phyloP scores from a whole-genome alignment of 1,139 yeast species.

The Spathaspora jeffriesii region DNA sequence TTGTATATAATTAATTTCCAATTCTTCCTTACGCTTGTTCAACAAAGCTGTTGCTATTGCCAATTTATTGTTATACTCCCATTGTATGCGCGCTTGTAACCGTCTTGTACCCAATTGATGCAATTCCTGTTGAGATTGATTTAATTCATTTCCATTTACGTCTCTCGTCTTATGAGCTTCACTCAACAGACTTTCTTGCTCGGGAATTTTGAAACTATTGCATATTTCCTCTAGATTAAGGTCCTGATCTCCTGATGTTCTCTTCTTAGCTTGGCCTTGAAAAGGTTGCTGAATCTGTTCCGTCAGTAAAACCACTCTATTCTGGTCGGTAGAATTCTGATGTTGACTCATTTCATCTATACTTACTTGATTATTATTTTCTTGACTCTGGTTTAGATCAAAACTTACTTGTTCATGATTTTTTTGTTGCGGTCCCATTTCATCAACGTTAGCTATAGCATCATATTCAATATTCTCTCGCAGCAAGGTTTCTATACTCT shows the following conservation, averaged over 20 bases:
- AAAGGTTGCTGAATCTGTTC: background rate
- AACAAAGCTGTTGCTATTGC: background rate
- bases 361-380: background rate
- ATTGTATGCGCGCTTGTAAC: background rate
- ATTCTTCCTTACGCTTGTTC: background rate
- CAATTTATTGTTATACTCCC: background rate
- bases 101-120: background rate
- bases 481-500: no score
- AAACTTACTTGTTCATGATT: background rate
- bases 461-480: no score
- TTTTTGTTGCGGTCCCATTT: no score
- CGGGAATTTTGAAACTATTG: background rate
- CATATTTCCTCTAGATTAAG: background rate
- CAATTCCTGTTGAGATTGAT: background rate
- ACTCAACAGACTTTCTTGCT: background rate
- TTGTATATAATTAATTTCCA: background rate
- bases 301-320: no score
- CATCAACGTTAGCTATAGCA: no score
- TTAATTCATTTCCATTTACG: background rate
- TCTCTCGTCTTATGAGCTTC: background rate
- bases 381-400: background rate
- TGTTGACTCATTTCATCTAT: background rate
- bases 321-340: no score
- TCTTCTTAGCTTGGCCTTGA: background rate
- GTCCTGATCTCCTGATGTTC: background rate